These are phyloP conservation scores for Dryas octopetala DNA, from an alignment of 306 rosid genomes.

Conservation along the genomic window DNA sequence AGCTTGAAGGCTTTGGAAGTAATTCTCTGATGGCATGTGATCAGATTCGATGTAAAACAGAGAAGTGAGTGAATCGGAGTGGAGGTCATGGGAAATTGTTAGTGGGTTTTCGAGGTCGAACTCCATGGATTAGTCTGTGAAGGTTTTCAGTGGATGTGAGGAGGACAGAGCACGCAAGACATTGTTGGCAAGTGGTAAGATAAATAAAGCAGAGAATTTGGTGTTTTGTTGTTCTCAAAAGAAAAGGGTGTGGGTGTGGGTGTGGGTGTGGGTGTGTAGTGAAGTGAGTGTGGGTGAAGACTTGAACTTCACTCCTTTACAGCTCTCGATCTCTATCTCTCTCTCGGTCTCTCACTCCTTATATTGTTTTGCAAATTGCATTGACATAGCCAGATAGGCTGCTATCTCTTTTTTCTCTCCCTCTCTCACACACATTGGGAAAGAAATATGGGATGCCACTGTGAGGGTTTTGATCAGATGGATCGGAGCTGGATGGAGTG, in stretches of 20 bases:
- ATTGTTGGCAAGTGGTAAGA: constrained; percentile 30
- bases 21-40: constrained; percentile 65
- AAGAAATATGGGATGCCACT: constrained; percentile 30
- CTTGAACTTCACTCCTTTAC: constrained; percentile 40
- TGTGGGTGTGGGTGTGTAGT: neutral
- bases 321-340: constrained; percentile 20
- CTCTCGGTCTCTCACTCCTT: constrained; percentile 29
- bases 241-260: constrained; percentile 28
- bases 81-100: constrained; percentile 42
- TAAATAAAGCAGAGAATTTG: constrained; percentile 26
- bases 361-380: constrained; percentile 23
- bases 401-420: constrained; percentile 26
- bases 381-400: constrained; percentile 2
- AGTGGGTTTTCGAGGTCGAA: constrained; percentile 91
- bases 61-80: constrained; percentile 46
- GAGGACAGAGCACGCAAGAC: constrained; percentile 24
- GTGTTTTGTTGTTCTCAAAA: constrained; percentile 30
- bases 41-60: constrained; percentile 74
- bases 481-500: constrained; percentile 16
- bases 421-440: constrained; percentile 36
- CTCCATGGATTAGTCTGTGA: constrained; percentile 51
- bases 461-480: constrained; percentile 40
- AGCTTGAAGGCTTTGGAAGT: constrained; percentile 53
- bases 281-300: constrained; percentile 20
- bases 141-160: constrained; percentile 21